Percentiles rank a stretch among this genome's conserved stretches.
Evolutionary conservation across 176 grass and related monocot genomes (phyloP).

Genomic region (Oryza rufipogon): DNA sequence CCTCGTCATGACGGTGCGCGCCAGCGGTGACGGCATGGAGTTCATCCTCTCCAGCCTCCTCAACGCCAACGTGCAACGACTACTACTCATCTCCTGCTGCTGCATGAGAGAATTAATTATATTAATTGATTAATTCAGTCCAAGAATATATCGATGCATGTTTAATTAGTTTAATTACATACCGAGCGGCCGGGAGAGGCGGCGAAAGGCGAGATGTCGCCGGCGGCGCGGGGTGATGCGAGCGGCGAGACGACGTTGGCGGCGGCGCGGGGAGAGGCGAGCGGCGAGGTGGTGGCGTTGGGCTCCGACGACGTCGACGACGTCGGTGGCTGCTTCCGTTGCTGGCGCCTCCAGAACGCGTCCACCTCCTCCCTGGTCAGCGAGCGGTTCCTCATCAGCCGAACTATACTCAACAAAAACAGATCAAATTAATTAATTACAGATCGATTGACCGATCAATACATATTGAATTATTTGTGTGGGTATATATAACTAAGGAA

Average conservation of each 20-base stretch:
- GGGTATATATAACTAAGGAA: too few relatives aligned
- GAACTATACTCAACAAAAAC: conserved; percentile 37
- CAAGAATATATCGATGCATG: too few relatives aligned
- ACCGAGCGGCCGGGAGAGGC: conserved; percentile 4
- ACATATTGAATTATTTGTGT: too few relatives aligned
- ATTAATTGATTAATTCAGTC: too few relatives aligned
- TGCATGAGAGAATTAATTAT: background rate
- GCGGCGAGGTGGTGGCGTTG: background rate
- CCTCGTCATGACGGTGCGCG: background rate
- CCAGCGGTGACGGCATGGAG: conserved; percentile 23
- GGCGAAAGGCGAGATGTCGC: conserved; percentile 5
- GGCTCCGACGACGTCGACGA: background rate
- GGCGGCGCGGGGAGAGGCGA: conserved; percentile 1
- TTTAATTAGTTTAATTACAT: too few relatives aligned
- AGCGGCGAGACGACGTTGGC: background rate
- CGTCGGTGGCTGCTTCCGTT: background rate
- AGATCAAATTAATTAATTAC: background rate
- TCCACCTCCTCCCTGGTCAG: conserved; percentile 85
- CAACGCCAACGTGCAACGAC: background rate
- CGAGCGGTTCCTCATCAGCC: conserved; percentile 63
- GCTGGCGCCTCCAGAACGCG: conserved; percentile 64
- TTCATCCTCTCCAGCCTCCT: background rate
- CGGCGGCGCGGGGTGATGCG: background rate
- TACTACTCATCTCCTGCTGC: background rate
- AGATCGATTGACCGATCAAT: background rate